phyloP scores from a whole-genome alignment of 192 early-diverging fungal species.

The Helicostylum pulchrum region DNA sequence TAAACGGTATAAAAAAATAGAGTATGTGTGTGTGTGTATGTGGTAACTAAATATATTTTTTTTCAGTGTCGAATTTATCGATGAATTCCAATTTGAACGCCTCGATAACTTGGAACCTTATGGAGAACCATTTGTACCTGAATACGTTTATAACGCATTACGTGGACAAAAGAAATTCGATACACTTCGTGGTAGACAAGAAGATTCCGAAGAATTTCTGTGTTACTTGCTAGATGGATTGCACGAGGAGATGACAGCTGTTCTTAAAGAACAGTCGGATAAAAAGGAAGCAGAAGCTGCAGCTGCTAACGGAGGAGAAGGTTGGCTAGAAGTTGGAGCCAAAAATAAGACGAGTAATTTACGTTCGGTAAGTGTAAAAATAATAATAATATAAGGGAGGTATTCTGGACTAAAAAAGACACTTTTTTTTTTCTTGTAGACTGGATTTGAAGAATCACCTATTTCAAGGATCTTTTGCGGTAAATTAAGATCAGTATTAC shows the following conservation, averaged over 20 bases:
- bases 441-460: conserved; percentile 66
- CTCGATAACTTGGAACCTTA: conserved; percentile 41
- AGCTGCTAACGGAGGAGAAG: conserved; percentile 33
- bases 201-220: conserved; percentile 97
- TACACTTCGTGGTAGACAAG: conserved; percentile 85
- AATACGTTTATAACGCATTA: conserved; percentile 90
- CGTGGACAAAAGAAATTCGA: conserved; percentile 75
- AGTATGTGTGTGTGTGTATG: neutral
- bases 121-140: conserved; percentile 84
- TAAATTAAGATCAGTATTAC: conserved; percentile 70
- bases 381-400: neutral
- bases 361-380: conserved; percentile 42
- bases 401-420: neutral
- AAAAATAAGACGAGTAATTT: conserved; percentile 74
- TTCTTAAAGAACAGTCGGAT: conserved; percentile 23
- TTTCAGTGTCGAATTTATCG: conserved; percentile 38
- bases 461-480: conserved; percentile 89
- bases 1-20: neutral
- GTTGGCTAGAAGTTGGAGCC: conserved; percentile 89
- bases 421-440: conserved; percentile 35
- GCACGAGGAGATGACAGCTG: conserved; percentile 80
- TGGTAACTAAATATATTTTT: neutral
- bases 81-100: conserved; percentile 30
- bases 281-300: neutral
- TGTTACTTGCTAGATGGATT: conserved; percentile 90